These are phyloP conservation scores for Parachlorella kessleri DNA, from an alignment of 139 green algal genomes.

Conservation along the genomic window DNA sequence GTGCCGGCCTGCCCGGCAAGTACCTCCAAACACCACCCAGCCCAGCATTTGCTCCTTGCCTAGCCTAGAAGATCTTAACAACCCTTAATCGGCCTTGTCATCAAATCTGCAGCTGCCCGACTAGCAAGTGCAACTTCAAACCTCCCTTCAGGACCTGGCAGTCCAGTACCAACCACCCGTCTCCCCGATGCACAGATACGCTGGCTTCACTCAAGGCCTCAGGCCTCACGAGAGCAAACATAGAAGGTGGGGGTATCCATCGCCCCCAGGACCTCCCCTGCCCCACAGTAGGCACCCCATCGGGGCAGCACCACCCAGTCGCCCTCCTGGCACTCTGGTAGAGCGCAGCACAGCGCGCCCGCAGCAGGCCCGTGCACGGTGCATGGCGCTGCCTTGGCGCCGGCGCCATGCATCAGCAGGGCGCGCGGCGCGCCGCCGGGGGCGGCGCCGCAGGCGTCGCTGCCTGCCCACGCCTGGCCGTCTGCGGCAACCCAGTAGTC, in stretches of 20 bases:
- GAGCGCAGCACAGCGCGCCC: constrained; percentile 48
- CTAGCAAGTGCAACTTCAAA: too few species aligned
- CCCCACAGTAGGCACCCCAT: constrained; percentile 93
- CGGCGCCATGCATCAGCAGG: neutral
- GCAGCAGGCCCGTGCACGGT: neutral
- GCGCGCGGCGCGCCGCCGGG: neutral
- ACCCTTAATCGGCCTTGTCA: too few species aligned
- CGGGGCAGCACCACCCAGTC: constrained; percentile 94
- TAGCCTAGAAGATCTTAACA: too few species aligned
- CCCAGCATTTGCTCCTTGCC: too few species aligned
- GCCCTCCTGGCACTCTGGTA: constrained; percentile 65
- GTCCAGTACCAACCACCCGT: too few species aligned
- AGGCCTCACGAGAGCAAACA: constrained; percentile 29
- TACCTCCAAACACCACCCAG: too few species aligned
- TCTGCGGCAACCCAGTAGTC: constrained; percentile 22
- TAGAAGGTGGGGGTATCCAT: constrained; percentile 49
- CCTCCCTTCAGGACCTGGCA: too few species aligned
- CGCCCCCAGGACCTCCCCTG: constrained; percentile 74
- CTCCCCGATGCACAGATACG: too few species aligned
- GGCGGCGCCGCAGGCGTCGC: neutral
- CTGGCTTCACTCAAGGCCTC: too few species aligned
- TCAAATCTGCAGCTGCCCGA: too few species aligned
- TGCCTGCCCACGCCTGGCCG: neutral
- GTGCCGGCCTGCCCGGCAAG: too few species aligned
- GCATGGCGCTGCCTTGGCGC: neutral